Percentiles rank a stretch among this genome's conserved stretches.
Evolutionary conservation across 1,284 basidiomycete species (phyloP).

Genomic region (Neolentinus lepideus): DNA sequence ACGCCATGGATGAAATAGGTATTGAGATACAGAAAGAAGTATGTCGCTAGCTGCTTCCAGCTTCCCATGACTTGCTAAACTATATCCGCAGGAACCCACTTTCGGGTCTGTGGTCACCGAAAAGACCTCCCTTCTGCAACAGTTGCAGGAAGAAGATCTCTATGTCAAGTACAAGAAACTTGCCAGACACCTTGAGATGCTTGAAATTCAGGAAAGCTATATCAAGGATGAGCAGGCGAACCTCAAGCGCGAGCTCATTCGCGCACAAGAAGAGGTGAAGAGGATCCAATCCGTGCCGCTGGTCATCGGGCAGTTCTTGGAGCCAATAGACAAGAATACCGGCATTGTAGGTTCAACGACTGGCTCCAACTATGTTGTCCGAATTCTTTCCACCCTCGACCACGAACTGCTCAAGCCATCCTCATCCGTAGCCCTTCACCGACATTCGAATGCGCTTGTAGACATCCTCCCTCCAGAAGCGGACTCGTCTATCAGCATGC

Average conservation of each 20-base stretch:
- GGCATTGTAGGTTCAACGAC: slow-evolving; percentile 98
- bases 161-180: slow-evolving; percentile 96
- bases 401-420: slow-evolving; percentile 96
- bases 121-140: slow-evolving; percentile 80
- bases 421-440: slow-evolving; percentile 94
- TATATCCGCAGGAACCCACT: slow-evolving; percentile 73
- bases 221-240: slow-evolving; percentile 99
- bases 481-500: slow-evolving; percentile 94
- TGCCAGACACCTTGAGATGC: slow-evolving; percentile 86
- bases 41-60: slow-evolving; percentile 18
- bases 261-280: slow-evolving; percentile 99
- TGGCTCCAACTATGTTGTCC: slow-evolving; percentile 97
- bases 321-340: slow-evolving; percentile 97
- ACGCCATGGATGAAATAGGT: slow-evolving; percentile 49
- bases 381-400: slow-evolving; percentile 96
- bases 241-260: slow-evolving; percentile 94
- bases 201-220: slow-evolving; percentile 95
- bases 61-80: slow-evolving; percentile 5
- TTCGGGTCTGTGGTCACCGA: slow-evolving; percentile 85
- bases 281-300: slow-evolving; percentile 98
- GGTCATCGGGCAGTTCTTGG: slow-evolving; percentile 99
- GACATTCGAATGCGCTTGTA: slow-evolving; percentile 97
- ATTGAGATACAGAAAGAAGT: slow-evolving; percentile 86
- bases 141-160: slow-evolving; percentile 87
- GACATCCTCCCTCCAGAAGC: slow-evolving; percentile 99